Base-by-base conservation (phyloP, 257 asterid genomes). In the Henckelia pumila region DNA sequence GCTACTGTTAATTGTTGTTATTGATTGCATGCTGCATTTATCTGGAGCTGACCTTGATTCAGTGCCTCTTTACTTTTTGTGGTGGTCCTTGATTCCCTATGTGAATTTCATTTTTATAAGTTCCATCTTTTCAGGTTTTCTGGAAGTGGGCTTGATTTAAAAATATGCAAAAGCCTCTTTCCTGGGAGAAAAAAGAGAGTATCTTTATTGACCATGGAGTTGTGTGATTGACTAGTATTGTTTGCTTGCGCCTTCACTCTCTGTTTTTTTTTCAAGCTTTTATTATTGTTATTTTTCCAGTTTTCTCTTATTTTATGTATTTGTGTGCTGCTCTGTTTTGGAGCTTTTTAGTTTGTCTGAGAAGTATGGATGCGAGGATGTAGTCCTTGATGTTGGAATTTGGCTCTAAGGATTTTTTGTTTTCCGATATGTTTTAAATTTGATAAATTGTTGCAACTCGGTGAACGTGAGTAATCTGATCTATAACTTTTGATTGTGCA, bases 51-150 rank as follows among this genome's bases (percentile, higher is more conserved):
- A 80, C 82, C 55, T 71, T 71, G 76, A 74, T 71, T 73, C 85
- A 68, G 67, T 74, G 64, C 59, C 57, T 22, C 73, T 67, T 74
- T 65, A 61, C 76, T 53, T 64, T 71, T 59, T 61, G 33, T 68
- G 72, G 78, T 77, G 80, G 82, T 74, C 82, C 78, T 80, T 75
- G 79, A 80, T 77, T 68, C 77, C 76, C 74, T 72, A 23, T 62
- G 62, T 69, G 76, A 71, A 25, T 76, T 70, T 80, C 74, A 20
- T 76, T 72, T 59, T 70, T 77, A 66, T 30, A 72, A 74, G 76
- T 73, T 74, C 58, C 60, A 61, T 69, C 75, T 79, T 76, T 80
- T 63, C 76, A 71, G 74, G 77, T 71, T 80, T 74, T 63, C 69
- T 71, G 77, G 79, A 56, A 72, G 76, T 69, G 63, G 71, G 61